Evolutionary conservation across 2,329 filamentous ascomycete species (phyloP).

Genomic region (Cryphonectria nitschkei): DNA sequence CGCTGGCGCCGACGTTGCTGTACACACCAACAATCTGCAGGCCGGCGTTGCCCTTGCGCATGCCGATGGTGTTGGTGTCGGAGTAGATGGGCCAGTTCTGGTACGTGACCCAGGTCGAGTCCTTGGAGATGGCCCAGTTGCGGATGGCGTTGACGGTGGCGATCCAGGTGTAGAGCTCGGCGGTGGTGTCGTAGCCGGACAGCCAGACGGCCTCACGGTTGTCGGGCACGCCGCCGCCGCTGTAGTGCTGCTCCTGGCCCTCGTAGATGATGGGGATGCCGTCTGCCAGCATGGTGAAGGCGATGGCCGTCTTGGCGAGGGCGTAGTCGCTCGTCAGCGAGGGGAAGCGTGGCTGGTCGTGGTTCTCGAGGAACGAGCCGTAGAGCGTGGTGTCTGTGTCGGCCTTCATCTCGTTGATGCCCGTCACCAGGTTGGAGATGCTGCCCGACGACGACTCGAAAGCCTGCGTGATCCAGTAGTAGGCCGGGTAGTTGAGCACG

Average conservation of each 20-base stretch:
- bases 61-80: slow-evolving; percentile 46
- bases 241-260: slow-evolving; percentile 60
- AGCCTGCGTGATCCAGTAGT: slow-evolving; percentile 36
- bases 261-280: slow-evolving; percentile 64
- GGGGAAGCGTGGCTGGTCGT: slow-evolving; percentile 51
- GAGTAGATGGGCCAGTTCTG: slow-evolving; percentile 44
- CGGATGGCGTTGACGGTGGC: slow-evolving; percentile 54
- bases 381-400: slow-evolving; percentile 42
- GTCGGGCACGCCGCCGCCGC: slow-evolving; percentile 44
- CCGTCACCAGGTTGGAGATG: slow-evolving; percentile 42
- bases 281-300: slow-evolving; percentile 57
- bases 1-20: slow-evolving; percentile 44
- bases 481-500: slow-evolving; percentile 55
- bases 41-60: slow-evolving; percentile 48
- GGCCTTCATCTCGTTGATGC: slow-evolving; percentile 33
- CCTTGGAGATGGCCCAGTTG: slow-evolving; percentile 45
- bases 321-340: slow-evolving; percentile 50
- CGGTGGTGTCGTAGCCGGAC: slow-evolving; percentile 47
- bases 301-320: slow-evolving; percentile 56
- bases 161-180: slow-evolving; percentile 51
- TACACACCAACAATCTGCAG: slow-evolving; percentile 45
- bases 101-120: slow-evolving; percentile 44
- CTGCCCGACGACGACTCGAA: slow-evolving; percentile 36
- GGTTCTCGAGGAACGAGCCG: slow-evolving; percentile 54
- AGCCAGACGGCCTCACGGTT: slow-evolving; percentile 57